These are phyloP conservation scores for Hamamelis virginiana DNA, from an alignment of 164 flowering plant genomes.

Conservation along the genomic window DNA sequence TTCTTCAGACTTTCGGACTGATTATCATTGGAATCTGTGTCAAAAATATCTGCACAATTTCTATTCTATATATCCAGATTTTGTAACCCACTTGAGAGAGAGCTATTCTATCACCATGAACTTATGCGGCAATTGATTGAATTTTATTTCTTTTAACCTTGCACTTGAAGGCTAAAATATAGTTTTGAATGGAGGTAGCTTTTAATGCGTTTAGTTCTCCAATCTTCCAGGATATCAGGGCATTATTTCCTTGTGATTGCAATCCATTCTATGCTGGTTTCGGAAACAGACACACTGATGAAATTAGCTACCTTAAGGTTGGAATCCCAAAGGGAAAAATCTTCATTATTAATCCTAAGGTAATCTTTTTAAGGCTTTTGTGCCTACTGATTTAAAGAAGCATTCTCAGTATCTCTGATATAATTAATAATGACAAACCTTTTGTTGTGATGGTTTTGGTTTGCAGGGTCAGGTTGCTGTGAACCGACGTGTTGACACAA, in stretches of 20 bases:
- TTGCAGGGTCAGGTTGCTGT: slow-evolving; percentile 82
- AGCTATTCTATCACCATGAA: no score
- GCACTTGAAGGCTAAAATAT: no score
- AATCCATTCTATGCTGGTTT: slow-evolving; percentile 99
- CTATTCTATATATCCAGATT: no score
- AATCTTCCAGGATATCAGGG: slow-evolving; percentile 70
- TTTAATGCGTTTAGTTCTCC: slow-evolving; percentile 4
- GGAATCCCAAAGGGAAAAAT: slow-evolving; percentile 95
- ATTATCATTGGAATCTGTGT: no score
- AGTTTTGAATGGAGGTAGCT: neutral
- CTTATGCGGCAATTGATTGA: no score
- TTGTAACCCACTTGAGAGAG: no score
- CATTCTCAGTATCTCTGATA: neutral
- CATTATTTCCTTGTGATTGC: slow-evolving; percentile 78
- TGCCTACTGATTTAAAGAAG: neutral
- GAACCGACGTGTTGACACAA: slow-evolving; percentile 69
- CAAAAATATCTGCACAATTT: no score
- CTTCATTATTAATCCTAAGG: slow-evolving; percentile 95
- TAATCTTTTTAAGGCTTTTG: slow-evolving; percentile 19
- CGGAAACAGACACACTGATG: slow-evolving; percentile 97
- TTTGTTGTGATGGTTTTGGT: slow-evolving; percentile 13
- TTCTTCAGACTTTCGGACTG: no score
- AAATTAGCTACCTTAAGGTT: slow-evolving; percentile 90
- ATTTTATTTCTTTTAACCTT: no score
- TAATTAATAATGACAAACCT: slow-evolving; percentile 3